Evolutionary conservation across 2,329 filamentous ascomycete species (phyloP).

Genomic region (Diplodia seriata): DNA sequence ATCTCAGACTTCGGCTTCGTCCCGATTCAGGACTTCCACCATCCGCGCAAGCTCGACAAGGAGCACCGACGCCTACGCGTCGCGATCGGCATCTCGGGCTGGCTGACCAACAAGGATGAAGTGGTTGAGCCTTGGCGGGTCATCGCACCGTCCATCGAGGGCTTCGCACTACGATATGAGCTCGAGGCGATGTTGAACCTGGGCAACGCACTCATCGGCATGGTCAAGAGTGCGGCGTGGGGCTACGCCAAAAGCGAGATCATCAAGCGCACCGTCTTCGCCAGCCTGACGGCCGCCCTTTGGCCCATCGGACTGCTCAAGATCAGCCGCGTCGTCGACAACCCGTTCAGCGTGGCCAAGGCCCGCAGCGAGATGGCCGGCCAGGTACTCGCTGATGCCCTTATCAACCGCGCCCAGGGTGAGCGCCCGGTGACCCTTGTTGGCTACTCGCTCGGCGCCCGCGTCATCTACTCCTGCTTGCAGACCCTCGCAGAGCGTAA

Average conservation of each 20-base stretch:
- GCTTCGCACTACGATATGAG: slow-evolving; percentile 86
- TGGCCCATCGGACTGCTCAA: slow-evolving; percentile 59
- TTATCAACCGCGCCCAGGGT: slow-evolving; percentile 82
- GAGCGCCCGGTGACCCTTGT: slow-evolving; percentile 81
- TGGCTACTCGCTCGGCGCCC: slow-evolving; percentile 81
- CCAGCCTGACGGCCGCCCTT: slow-evolving; percentile 54
- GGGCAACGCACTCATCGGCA: slow-evolving; percentile 76
- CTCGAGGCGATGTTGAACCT: slow-evolving; percentile 77
- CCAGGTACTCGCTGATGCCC: slow-evolving; percentile 77
- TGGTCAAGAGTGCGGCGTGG: slow-evolving; percentile 85
- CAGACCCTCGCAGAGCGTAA: slow-evolving; percentile 76
- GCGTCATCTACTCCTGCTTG: slow-evolving; percentile 83
- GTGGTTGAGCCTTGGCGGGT: slow-evolving; percentile 78
- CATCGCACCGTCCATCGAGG: slow-evolving; percentile 71
- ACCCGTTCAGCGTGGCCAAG: slow-evolving; percentile 80
- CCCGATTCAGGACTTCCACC: slow-evolving; percentile 17
- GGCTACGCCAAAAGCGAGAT: slow-evolving; percentile 75
- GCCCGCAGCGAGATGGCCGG: slow-evolving; percentile 82
- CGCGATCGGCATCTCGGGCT: slow-evolving; percentile 84
- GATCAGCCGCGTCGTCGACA: slow-evolving; percentile 69
- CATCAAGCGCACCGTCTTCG: slow-evolving; percentile 65
- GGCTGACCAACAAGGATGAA: slow-evolving; percentile 75
- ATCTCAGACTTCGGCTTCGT: slow-evolving; percentile 92
- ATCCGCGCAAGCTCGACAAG: slow-evolving; percentile 55
- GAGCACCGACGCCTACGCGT: slow-evolving; percentile 68